Percentiles rank a stretch among this genome's conserved stretches.
phyloP scores from a whole-genome alignment of 805 yeast genomes.

The Grigorovia humatica region DNA sequence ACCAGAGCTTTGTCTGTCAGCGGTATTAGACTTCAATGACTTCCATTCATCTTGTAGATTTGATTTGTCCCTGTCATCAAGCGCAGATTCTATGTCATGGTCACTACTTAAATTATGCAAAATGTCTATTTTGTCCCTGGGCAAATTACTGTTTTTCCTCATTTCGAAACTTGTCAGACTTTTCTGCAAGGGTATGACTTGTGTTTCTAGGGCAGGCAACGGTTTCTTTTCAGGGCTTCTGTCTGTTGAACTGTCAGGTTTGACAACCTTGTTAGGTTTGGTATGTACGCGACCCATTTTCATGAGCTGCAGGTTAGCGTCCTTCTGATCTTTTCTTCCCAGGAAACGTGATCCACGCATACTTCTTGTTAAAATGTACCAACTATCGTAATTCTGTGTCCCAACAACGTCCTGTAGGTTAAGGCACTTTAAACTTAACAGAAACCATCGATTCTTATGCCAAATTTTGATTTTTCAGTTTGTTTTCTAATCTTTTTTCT shows the following conservation, averaged over 20 bases:
- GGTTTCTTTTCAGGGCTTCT: slow-evolving; percentile 13
- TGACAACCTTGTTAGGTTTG: neutral
- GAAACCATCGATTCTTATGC: too few relatives aligned
- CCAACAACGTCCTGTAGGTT: too few relatives aligned
- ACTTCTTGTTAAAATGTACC: too few relatives aligned
- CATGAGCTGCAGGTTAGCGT: too few relatives aligned
- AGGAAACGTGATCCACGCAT: too few relatives aligned
- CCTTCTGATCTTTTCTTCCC: too few relatives aligned
- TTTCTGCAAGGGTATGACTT: neutral
- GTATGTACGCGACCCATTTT: too few relatives aligned
- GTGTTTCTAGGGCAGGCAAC: neutral
- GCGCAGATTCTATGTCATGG: neutral
- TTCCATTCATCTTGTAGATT: too few relatives aligned
- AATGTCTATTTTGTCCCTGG: neutral
- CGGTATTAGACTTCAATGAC: too few relatives aligned
- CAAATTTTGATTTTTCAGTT: neutral
- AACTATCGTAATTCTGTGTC: too few relatives aligned
- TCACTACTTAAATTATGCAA: neutral
- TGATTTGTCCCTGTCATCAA: neutral
- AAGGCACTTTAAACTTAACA: too few relatives aligned
- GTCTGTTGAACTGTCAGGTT: neutral
- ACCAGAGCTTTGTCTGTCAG: too few relatives aligned
- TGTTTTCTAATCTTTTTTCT: neutral
- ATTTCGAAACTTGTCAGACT: neutral
- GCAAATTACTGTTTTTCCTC: neutral